phyloP scores from a whole-genome alignment of 352 stramenopile species.

The Blastocystis sp. region DNA sequence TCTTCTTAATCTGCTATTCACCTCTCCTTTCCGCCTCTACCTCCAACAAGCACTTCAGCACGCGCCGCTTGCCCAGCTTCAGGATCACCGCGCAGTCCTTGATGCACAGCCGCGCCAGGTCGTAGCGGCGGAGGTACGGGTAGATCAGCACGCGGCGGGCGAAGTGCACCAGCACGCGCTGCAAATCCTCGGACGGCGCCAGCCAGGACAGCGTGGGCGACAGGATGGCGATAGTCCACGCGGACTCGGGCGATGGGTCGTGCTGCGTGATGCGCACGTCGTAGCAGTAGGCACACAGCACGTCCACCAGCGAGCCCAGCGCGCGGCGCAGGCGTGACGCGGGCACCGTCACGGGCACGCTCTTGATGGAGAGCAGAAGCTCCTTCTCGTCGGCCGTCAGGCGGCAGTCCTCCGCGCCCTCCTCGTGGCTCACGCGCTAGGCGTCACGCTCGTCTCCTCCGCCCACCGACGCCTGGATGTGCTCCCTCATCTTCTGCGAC shows the following conservation, averaged over 20 bases:
- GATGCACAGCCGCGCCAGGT: slow-evolving; percentile 79
- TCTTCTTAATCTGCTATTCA: slow-evolving; percentile 78
- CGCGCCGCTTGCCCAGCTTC: slow-evolving; percentile 79
- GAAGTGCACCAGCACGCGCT: slow-evolving; percentile 71
- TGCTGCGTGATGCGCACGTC: slow-evolving; percentile 89
- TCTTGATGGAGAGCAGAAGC: slow-evolving; percentile 68
- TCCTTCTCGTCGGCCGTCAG: slow-evolving; percentile 65
- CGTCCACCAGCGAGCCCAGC: slow-evolving; percentile 82
- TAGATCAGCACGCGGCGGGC: slow-evolving; percentile 88
- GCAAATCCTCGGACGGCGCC: slow-evolving; percentile 75
- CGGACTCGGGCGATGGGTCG: slow-evolving; percentile 90
- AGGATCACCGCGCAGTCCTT: slow-evolving; percentile 82
- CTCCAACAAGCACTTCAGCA: slow-evolving; percentile 83
- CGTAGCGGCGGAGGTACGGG: slow-evolving; percentile 88
- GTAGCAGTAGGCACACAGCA: slow-evolving; percentile 91
- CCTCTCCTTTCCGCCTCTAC: background rate
- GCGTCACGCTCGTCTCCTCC: background rate
- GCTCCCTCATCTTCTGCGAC: background rate
- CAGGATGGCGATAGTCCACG: slow-evolving; percentile 90
- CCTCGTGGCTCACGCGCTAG: slow-evolving; percentile 52
- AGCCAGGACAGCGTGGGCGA: slow-evolving; percentile 89
- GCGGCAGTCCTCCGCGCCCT: background rate
- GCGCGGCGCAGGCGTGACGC: slow-evolving; percentile 69
- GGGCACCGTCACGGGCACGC: slow-evolving; percentile 38
- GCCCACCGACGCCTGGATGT: background rate